Conservation (phyloP, 495 filamentous ascomycete species). For the Daldinia bambusicola region DNA sequence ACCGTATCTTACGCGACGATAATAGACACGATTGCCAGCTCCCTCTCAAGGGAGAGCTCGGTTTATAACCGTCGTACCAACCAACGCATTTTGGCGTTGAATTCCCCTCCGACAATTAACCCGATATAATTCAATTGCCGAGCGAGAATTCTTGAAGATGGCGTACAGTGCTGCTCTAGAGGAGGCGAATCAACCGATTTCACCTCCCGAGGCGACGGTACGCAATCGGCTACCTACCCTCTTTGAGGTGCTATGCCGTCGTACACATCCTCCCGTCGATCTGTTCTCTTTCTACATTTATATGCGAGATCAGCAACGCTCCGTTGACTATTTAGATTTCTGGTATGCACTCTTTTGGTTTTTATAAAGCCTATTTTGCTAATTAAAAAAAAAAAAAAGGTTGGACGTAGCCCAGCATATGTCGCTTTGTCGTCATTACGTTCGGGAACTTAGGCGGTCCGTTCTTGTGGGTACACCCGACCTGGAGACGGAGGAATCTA, state of each 20-base stretch:
- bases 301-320: slow-evolving; percentile 98
- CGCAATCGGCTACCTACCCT: slow-evolving; percentile 91
- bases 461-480: slow-evolving; percentile 94
- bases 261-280: slow-evolving; percentile 91
- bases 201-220: slow-evolving; percentile 57
- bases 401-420: slow-evolving; percentile 99
- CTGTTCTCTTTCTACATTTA: slow-evolving; percentile 99
- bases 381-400: slow-evolving; percentile 61
- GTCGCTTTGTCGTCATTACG: slow-evolving; percentile 97
- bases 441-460: slow-evolving; percentile 91
- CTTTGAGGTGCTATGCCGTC: slow-evolving; percentile 92
- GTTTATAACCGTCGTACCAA: neutral
- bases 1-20: slow-evolving; percentile 29
- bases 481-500: slow-evolving; percentile 80
- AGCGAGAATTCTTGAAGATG: slow-evolving; percentile 47
- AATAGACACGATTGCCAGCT: slow-evolving; percentile 18
- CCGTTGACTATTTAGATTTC: slow-evolving; percentile 97
- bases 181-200: slow-evolving; percentile 50
- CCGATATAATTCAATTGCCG: slow-evolving; percentile 6
- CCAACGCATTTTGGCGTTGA: slow-evolving; percentile 4
- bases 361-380: slow-evolving; percentile 17
- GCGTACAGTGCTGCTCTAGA: slow-evolving; percentile 42
- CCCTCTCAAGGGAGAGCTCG: slow-evolving; percentile 26
- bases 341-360: slow-evolving; percentile 68
- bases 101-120: slow-evolving; percentile 1